Conservation (phyloP, 768 basidiomycete species). For the Cubamyces sp. region DNA sequence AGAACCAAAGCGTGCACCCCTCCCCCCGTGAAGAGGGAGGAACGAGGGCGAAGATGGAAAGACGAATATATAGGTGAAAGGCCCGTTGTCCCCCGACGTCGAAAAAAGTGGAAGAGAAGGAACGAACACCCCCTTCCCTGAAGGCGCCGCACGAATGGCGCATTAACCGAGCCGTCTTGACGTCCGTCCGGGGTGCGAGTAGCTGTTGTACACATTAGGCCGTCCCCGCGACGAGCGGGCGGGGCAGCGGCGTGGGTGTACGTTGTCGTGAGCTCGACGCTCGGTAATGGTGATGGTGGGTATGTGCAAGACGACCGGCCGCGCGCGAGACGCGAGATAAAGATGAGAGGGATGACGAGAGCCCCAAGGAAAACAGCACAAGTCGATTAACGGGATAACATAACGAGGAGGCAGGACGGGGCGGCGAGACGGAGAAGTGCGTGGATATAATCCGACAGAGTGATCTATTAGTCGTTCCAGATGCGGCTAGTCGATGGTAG, state of each 20-base stretch:
- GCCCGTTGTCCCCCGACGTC: background rate
- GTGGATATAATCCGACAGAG: background rate
- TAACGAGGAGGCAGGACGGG: background rate
- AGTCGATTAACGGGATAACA: slow-evolving; percentile 2
- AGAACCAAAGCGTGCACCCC: background rate
- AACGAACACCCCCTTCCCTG: slow-evolving; percentile 1
- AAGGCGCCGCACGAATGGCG: background rate
- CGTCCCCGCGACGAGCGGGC: background rate
- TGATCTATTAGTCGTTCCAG: slow-evolving; percentile 17
- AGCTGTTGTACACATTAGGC: slow-evolving; percentile 10
- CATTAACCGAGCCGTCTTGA: background rate
- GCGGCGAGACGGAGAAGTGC: background rate
- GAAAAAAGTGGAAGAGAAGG: background rate
- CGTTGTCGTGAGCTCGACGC: background rate
- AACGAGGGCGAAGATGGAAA: no score
- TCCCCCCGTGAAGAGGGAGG: background rate
- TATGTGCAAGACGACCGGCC: slow-evolving; percentile 10
- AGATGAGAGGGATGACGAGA: background rate
- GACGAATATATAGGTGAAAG: no score
- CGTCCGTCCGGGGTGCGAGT: background rate
- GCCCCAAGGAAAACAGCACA: background rate
- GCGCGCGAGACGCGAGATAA: no score
- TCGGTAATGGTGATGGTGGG: background rate
- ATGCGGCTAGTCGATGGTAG: slow-evolving; percentile 2
- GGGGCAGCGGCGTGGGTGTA: background rate